Evolutionary conservation across 2,329 filamentous ascomycete genomes (phyloP).

Genomic region (Trichoderma sp.): DNA sequence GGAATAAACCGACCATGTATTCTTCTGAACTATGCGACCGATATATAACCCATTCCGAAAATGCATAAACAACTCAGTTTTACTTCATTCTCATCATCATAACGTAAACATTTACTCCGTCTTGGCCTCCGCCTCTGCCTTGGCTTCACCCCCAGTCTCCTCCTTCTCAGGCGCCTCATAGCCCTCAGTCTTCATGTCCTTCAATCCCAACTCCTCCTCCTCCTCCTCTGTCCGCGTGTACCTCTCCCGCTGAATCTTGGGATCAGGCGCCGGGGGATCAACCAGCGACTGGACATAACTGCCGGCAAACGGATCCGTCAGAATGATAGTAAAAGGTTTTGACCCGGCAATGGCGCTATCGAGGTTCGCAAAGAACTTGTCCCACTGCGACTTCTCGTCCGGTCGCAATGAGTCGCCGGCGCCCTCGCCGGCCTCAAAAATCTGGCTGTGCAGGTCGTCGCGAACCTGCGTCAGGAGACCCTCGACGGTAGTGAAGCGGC

Average conservation of each 20-base stretch:
- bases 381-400: constrained; percentile 72
- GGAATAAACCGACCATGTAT: neutral
- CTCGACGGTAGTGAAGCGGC: constrained; percentile 95
- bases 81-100: constrained; percentile 7
- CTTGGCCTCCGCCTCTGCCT: neutral
- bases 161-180: constrained; percentile 60
- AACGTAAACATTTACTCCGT: neutral
- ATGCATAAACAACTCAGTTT: neutral
- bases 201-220: constrained; percentile 87
- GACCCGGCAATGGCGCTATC: constrained; percentile 78
- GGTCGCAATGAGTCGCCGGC: constrained; percentile 73
- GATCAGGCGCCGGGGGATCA: constrained; percentile 69
- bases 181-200: constrained; percentile 88
- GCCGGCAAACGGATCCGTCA: constrained; percentile 86
- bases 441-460: constrained; percentile 82
- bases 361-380: constrained; percentile 75
- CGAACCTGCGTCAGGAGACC: constrained; percentile 90
- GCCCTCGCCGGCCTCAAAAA: constrained; percentile 70
- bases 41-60: no score
- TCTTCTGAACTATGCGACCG: neutral
- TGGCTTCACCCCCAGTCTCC: constrained; percentile 28
- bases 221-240: constrained; percentile 90
- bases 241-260: constrained; percentile 76
- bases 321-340: constrained; percentile 76
- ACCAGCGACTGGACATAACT: constrained; percentile 93